A percentile compares a stretch with the other conserved stretches of the same genome.
phyloP scores from a whole-genome alignment of 345 rosid genomes.

The Eucalyptus erythrocorys region DNA sequence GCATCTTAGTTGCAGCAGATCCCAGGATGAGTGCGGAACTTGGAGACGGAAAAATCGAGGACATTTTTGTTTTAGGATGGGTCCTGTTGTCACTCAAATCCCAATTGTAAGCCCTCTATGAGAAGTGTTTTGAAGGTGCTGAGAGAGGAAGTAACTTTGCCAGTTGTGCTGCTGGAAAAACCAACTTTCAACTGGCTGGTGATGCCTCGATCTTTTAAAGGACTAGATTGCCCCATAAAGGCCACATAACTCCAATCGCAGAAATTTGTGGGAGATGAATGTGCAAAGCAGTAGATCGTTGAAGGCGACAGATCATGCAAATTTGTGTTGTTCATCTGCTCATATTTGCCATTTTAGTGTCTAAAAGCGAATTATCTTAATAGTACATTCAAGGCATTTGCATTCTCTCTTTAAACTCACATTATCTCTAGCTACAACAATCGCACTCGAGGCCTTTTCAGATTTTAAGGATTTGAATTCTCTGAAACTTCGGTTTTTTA shows the following conservation, averaged over 20 bases:
- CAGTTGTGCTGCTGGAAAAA: slow-evolving; percentile 35
- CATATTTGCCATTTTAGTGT: neutral
- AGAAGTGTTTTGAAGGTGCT: slow-evolving; percentile 52
- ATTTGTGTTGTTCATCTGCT: neutral
- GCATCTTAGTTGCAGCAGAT: slow-evolving; percentile 43
- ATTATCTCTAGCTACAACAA: neutral
- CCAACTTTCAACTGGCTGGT: slow-evolving; percentile 73
- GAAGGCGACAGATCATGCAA: neutral
- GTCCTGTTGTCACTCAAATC: slow-evolving; percentile 80
- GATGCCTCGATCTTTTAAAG: slow-evolving; percentile 42
- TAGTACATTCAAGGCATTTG: neutral
- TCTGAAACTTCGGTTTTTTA: neutral
- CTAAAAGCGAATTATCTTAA: neutral
- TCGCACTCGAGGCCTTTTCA: neutral
- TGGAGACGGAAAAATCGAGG: slow-evolving; percentile 25
- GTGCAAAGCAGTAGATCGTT: neutral
- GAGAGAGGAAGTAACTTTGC: slow-evolving; percentile 40
- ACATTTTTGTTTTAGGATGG: slow-evolving; percentile 40
- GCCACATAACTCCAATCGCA: slow-evolving; percentile 17
- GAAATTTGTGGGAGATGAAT: slow-evolving; percentile 29
- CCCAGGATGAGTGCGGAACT: slow-evolving; percentile 18
- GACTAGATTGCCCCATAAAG: slow-evolving; percentile 20
- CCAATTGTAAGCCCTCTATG: slow-evolving; percentile 60
- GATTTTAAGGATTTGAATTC: neutral
- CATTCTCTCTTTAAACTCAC: neutral